A percentile compares a stretch with the other conserved stretches of the same genome.
Conservation (phyloP, 1,284 basidiomycete genomes). For the Papiliotrema terrestris region DNA sequence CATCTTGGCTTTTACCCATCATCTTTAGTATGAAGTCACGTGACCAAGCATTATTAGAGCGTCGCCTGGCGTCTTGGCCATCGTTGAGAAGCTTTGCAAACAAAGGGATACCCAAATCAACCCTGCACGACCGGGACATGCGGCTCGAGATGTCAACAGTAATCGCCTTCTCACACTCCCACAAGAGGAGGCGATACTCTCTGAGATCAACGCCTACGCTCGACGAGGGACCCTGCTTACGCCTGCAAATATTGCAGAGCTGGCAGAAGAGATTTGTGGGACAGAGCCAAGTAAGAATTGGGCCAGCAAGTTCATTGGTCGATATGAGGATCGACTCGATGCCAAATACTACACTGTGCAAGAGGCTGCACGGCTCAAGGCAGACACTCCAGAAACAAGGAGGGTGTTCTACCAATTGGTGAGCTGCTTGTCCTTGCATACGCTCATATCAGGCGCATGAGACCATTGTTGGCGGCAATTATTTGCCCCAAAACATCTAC, state of each 20-base stretch:
- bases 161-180: background rate
- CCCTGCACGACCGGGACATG: constrained; percentile 5
- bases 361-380: constrained; percentile 4
- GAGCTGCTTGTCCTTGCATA: too few species aligned
- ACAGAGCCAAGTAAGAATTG: constrained; percentile 1
- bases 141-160: background rate
- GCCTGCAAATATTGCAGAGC: constrained; percentile 6
- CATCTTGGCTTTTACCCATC: too few species aligned
- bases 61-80: background rate
- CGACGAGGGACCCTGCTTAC: constrained; percentile 11
- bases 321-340: constrained; percentile 5
- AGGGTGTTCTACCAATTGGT: background rate
- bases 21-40: too few species aligned
- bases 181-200: constrained; percentile 5
- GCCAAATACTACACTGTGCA: constrained; percentile 1
- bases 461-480: background rate
- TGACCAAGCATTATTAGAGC: constrained; percentile 6
- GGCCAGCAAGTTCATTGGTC: constrained; percentile 1
- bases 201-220: constrained; percentile 9
- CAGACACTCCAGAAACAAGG: constrained; percentile 7
- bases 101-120: constrained; percentile 1
- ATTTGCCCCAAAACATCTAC: constrained; percentile 7
- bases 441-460: constrained; percentile 6
- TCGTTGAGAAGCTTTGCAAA: background rate
- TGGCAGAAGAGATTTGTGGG: constrained; percentile 4